Evolutionary conservation across 306 rosid species (phyloP).

Genomic region (Ziziphus jujuba): DNA sequence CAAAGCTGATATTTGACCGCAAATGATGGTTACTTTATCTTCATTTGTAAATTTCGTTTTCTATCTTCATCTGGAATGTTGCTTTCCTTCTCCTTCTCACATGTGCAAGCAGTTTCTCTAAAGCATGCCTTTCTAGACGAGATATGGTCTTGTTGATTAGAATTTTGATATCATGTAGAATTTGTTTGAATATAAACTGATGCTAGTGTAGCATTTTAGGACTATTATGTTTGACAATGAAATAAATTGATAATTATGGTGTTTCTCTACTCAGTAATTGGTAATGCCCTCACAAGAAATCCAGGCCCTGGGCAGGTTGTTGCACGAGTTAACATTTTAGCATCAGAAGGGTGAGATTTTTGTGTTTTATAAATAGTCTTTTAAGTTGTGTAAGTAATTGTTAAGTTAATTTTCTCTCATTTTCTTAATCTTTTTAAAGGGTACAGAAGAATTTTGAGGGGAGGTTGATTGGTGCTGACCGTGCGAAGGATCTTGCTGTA

Average conservation of each 20-base stretch:
- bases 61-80: not conserved
- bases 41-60: not conserved
- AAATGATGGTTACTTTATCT: not conserved
- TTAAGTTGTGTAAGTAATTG: not conserved
- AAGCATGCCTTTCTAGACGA: no score
- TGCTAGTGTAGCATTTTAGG: not conserved
- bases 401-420: conserved; percentile 20
- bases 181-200: not conserved
- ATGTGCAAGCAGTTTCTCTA: no score
- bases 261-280: conserved; percentile 61
- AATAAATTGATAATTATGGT: conserved; percentile 20
- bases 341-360: conserved; percentile 79
- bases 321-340: conserved; percentile 85
- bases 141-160: no score
- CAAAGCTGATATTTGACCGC: not conserved
- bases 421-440: conserved; percentile 39
- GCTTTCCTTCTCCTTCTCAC: not conserved
- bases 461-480: conserved; percentile 87
- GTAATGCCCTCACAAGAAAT: conserved; percentile 87
- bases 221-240: not conserved
- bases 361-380: conserved; percentile 10
- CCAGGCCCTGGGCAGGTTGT: conserved; percentile 82
- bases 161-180: not conserved
- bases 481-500: conserved; percentile 95
- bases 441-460: conserved; percentile 91